Evolutionary conservation across 345 rosid genomes (phyloP), one percentile per base, ranked within the genome.

Genomic region (Psidium friedrichsthalianum): DNA sequence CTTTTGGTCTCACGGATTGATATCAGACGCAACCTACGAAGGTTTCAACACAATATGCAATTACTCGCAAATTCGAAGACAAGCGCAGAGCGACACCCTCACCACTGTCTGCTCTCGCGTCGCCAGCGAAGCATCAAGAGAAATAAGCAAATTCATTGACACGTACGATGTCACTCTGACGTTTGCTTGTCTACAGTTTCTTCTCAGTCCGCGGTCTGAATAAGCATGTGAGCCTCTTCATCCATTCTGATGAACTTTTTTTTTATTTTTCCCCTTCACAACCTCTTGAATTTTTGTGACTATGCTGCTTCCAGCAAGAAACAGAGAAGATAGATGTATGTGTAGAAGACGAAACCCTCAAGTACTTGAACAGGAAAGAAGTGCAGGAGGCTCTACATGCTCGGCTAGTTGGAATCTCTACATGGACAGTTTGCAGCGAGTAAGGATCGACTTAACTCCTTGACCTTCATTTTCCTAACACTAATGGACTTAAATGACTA

Each of bases 311-410:
- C 24, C 87, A 89, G 92, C 90, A 90, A 85, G 83, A 36, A n/a
- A 20, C 85, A 4, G 89, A 74, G 78, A 36, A 85, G 69, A 83
- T 87, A 76, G 93, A 93, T 83, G 91, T 91, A 3, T 93, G 94
- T 78, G 87, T 90, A 7, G 91, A 87, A 55, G 93, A 90, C 40
- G 56, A 91, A 86, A 86, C 91, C 2, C 3, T 21, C 42, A 85
- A 59, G 55, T 93, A 93, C 84, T 85, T 91, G 86, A 93, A 91
- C 86, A 86, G 94, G 88, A 90, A 89, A 90, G 94, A 92, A 84
- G 95, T 93, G 14, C 92, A 88, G 86, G 84, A 86, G 82, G 91
- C 93, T 86, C 83, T 93, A 32, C 93, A 91, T 78, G 94, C 94
- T 54, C 85, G 81, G 84, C 94, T 93, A 29, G 88, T 89, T 3